These are phyloP conservation scores for Amanita phalloides DNA, from an alignment of 768 basidiomycete species.

Conservation along the genomic window DNA sequence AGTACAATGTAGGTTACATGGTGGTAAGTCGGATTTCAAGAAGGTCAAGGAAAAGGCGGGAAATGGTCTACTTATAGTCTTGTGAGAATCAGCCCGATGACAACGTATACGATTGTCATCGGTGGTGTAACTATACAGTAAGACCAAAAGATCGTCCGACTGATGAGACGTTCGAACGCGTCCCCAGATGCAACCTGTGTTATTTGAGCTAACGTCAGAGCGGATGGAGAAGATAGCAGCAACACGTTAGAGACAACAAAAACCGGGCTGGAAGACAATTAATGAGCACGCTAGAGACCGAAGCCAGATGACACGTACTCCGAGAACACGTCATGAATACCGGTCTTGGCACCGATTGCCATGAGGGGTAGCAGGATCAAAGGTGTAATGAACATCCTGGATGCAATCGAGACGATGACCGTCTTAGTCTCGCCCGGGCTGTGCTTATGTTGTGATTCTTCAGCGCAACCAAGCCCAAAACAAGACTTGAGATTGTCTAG, in stretches of 20 bases:
- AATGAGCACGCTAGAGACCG: conserved; percentile 6
- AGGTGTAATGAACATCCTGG: conserved; percentile 84
- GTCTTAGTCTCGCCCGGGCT: conserved; percentile 70
- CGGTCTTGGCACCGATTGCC: conserved; percentile 45
- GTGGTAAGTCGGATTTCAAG: no score
- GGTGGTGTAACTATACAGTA: conserved; percentile 87
- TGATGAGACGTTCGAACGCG: conserved; percentile 86
- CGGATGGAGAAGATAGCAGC: conserved; percentile 75
- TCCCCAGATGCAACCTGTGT: conserved; percentile 75
- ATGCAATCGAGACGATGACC: conserved; percentile 70
- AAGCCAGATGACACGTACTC: conserved; percentile 43
- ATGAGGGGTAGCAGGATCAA: conserved; percentile 69
- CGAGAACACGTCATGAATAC: conserved; percentile 53
- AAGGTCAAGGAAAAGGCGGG: neutral
- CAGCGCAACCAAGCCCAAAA: neutral
- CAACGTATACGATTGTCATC: conserved; percentile 66
- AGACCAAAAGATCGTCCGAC: conserved; percentile 87
- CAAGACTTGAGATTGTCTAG: neutral
- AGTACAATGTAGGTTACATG: neutral
- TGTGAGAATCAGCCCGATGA: conserved; percentile 57
- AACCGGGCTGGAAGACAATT: conserved; percentile 46
- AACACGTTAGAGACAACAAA: conserved; percentile 82
- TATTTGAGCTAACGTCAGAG: conserved; percentile 50
- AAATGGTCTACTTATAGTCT: conserved; percentile 25
- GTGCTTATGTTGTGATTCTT: conserved; percentile 6